A percentile compares a stretch with the other conserved stretches of the same genome.
These are phyloP conservation scores for Curvularia sp. DNA, from an alignment of 2,329 filamentous ascomycete species.

Conservation along the genomic window DNA sequence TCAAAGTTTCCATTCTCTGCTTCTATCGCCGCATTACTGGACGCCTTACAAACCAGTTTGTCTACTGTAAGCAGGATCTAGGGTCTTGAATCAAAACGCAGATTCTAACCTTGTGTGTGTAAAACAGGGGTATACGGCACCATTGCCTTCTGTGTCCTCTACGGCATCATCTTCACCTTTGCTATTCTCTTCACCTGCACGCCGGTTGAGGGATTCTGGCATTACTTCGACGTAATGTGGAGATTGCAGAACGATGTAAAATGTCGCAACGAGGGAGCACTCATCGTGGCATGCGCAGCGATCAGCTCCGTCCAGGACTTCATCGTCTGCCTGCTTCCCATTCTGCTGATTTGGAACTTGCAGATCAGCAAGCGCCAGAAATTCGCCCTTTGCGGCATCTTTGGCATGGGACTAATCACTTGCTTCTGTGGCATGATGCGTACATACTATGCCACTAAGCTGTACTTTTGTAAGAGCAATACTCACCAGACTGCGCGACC, in stretches of 20 bases:
- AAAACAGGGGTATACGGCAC: slow-evolving; percentile 39
- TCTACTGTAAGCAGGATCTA: slow-evolving; percentile 32
- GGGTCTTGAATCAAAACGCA: not conserved
- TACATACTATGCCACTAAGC: slow-evolving; percentile 46
- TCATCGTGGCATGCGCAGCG: slow-evolving; percentile 49
- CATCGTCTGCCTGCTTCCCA: slow-evolving; percentile 51
- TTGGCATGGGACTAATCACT: slow-evolving; percentile 53
- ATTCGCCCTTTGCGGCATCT: slow-evolving; percentile 54
- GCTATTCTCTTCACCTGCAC: slow-evolving; percentile 48
- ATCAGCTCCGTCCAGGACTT: slow-evolving; percentile 52
- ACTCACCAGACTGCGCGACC: too few relatives aligned
- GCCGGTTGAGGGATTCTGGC: slow-evolving; percentile 53
- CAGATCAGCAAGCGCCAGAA: slow-evolving; percentile 54
- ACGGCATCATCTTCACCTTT: slow-evolving; percentile 49
- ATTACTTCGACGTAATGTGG: slow-evolving; percentile 46
- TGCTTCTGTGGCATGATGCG: slow-evolving; percentile 49
- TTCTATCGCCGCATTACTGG: slow-evolving; percentile 55
- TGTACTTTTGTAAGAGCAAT: slow-evolving; percentile 36
- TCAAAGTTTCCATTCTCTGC: slow-evolving; percentile 45
- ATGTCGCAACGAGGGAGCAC: slow-evolving; percentile 50
- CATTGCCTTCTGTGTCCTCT: slow-evolving; percentile 50
- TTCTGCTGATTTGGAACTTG: slow-evolving; percentile 55
- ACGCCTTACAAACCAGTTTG: slow-evolving; percentile 45
- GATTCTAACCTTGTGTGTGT: not conserved
- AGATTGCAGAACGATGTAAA: slow-evolving; percentile 37